Base-by-base conservation (phyloP, 2,329 filamentous ascomycete species). In the Cordyceps cateniannulata region DNA sequence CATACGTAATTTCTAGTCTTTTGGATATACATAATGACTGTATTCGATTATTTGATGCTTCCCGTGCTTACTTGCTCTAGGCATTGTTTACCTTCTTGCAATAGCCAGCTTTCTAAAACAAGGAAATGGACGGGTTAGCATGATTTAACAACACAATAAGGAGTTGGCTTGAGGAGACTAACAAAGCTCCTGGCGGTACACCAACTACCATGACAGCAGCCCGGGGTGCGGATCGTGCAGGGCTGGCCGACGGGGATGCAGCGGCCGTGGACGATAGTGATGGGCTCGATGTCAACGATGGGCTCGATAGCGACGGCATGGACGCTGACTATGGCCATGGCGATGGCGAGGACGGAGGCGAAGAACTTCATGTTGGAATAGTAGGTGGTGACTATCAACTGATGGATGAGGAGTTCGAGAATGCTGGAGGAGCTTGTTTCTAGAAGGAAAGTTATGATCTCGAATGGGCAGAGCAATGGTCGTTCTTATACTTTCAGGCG, bases 1-100 rank as follows among this genome's bases (percentile, higher is more conserved):
- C 25, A 59, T 59, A 35, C 38, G 38, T 59, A 59, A 51, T 59
- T 45, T 52, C 27, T 60, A 53, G 40, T 48, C 40, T 54, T 60
- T 60, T 60, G 58, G 49, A 54, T 60, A 60, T 54, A 40, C 47
- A 47, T 60, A 53, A 53, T 47, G 49, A 52, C 35, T 38, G 49
- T 22, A 59, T 59, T 51, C 18, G 18, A 59, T 59, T 51, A 24
- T n/a, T 3, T 22, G 20, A 14, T 10, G 18, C 53, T 22, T 24
- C 27, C 27, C 27, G 27, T 29, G 27, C 27, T 29, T 8, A 4
- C 27, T 29, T 8, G 27, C 27, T 29, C 27, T 4, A 29, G 27
- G 27, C 27, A 8, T n/a, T n/a, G n/a, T n/a, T n/a, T n/a, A n/a
- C n/a, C n/a, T n/a, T n/a, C n/a, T n/a, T n/a, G 27, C 27, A 29